phyloP scores from a whole-genome alignment of 208 protist genomes.

The Trypanosoma lewisi region DNA sequence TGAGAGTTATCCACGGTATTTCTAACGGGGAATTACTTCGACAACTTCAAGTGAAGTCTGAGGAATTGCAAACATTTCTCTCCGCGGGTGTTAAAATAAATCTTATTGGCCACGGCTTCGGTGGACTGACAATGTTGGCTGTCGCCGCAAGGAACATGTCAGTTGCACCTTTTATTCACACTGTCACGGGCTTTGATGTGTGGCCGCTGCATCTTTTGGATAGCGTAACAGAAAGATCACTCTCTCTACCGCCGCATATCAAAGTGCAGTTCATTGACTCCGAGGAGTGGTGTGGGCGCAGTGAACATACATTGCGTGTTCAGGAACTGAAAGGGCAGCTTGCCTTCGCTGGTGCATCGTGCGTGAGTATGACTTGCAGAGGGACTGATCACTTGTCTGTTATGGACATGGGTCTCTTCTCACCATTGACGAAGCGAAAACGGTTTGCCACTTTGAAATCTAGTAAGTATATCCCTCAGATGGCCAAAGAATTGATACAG shows the following conservation, averaged over 20 bases:
- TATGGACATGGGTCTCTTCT: slow-evolving; percentile 22
- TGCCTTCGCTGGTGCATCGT: not conserved
- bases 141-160: not conserved
- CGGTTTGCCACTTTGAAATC: slow-evolving; percentile 20
- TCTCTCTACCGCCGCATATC: not conserved
- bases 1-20: slow-evolving; percentile 12
- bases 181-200: slow-evolving; percentile 13
- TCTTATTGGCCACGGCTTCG: slow-evolving; percentile 24
- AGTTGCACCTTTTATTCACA: not conserved
- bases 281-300: slow-evolving; percentile 16
- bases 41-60: slow-evolving; percentile 4
- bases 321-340: slow-evolving; percentile 6
- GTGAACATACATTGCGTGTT: not conserved
- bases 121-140: slow-evolving; percentile 19
- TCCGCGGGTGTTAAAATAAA: slow-evolving; percentile 6
- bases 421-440: slow-evolving; percentile 7
- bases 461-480: slow-evolving; percentile 9
- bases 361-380: not conserved
- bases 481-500: slow-evolving; percentile 19
- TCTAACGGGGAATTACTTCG: slow-evolving; percentile 9
- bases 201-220: slow-evolving; percentile 4
- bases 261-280: slow-evolving; percentile 15
- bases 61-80: slow-evolving; percentile 7
- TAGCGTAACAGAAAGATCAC: not conserved
- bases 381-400: slow-evolving; percentile 18